Evolutionary conservation across 2,329 filamentous ascomycete species (phyloP), one percentile per base, ranked within the genome.

Genomic region (Penicillium italicum): DNA sequence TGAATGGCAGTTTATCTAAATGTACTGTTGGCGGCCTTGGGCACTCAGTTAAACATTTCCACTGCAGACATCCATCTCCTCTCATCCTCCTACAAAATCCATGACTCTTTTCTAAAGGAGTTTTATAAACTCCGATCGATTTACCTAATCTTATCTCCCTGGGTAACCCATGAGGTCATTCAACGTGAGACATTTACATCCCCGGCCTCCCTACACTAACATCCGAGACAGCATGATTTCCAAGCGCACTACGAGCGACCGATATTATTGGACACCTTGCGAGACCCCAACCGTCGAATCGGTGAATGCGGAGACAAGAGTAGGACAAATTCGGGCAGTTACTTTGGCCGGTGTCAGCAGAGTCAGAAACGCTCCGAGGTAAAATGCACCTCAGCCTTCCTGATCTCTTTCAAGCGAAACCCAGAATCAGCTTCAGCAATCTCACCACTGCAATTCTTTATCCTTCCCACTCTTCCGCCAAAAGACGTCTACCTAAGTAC

Each of bases 311-410:
- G 46, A 59, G 40, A 38, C 11, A 30, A 8, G n/a, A 31, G 57
- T 63, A n/a, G 42, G 26, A 64, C 61, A 43, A 46, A 61, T 9
- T 59, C 62, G 47, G 51, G 3, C 38, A 31, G 26, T 24, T 33
- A 42, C 18, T 37, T 24, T 49, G 34, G 34, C 40, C 10, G 47
- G 44, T 53, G 48, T 53, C 53, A 58, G 48, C 55, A 40, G 38
- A 40, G 24, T 44, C 34, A 52, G 24, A 57, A 54, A 62, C 51
- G 28, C 45, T 33, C 54, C 5, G 46, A 61, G 42, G 34, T 37
- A 36, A 57, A 53, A 46, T 34, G 14, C 38, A 55, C 52, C 36
- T 59, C 42, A 10, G 26, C 6, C 7, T 36, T 41, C 41, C 42
- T 34, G 14, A 31, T 12, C 7, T 24, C 24, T 24, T 47, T 10